A percentile compares a stretch with the other conserved stretches of the same genome.
These are phyloP conservation scores for Gilbertella persicaria DNA, from an alignment of 371 early-diverging fungal species.

Conservation along the genomic window DNA sequence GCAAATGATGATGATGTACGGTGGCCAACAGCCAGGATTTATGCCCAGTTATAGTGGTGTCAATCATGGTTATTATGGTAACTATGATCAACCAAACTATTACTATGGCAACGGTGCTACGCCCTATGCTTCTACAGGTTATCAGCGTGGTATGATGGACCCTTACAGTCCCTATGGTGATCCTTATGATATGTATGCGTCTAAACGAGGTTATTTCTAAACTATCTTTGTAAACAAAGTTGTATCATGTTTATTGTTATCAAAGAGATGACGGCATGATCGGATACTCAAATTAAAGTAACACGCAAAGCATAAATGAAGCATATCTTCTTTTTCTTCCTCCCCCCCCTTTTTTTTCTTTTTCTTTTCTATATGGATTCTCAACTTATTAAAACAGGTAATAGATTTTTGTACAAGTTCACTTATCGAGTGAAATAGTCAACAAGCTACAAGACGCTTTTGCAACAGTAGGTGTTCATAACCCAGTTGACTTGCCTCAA, in stretches of 20 bases:
- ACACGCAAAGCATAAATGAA: no score
- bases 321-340: constrained; percentile 3
- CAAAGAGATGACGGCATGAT: no score
- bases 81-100: constrained; percentile 4
- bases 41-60: neutral
- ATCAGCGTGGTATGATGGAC: constrained; percentile 5
- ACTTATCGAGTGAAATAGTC: constrained; percentile 40
- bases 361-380: constrained; percentile 47
- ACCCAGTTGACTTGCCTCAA: constrained; percentile 98
- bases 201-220: constrained; percentile 1
- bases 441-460: constrained; percentile 98
- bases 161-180: constrained; percentile 6
- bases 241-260: no score
- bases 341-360: constrained; percentile 5
- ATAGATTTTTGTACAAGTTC: no score
- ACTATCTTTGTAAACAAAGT: no score
- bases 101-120: constrained; percentile 11
- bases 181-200: constrained; percentile 11
- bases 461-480: constrained; percentile 92
- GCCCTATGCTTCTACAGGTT: constrained; percentile 2
- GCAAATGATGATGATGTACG: constrained; percentile 5
- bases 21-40: neutral
- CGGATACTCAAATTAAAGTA: no score
- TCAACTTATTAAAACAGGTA: constrained; percentile 55
- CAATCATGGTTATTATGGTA: neutral